Percentiles rank a stretch among this genome's conserved stretches.
phyloP scores from a whole-genome alignment of 768 basidiomycete species.

The Hysterangium stoloniferum region DNA sequence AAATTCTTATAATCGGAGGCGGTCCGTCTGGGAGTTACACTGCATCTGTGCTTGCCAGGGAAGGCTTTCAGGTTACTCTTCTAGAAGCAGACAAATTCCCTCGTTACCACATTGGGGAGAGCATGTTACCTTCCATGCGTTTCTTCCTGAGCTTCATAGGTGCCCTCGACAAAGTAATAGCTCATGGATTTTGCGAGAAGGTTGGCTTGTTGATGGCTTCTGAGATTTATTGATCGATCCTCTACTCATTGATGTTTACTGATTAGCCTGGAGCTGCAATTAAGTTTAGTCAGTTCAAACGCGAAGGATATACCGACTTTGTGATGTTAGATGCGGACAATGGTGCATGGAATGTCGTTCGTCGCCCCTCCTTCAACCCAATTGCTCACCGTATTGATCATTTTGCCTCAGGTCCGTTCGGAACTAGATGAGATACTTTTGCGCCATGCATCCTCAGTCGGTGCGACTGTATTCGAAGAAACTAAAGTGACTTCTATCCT shows the following conservation, averaged over 20 bases:
- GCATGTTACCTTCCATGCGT: constrained; percentile 49
- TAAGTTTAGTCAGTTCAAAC: constrained; percentile 48
- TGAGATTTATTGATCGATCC: neutral
- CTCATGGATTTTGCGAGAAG: constrained; percentile 41
- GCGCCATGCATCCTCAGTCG: neutral
- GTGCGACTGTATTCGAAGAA: constrained; percentile 10
- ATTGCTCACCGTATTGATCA: neutral
- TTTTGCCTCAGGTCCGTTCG: neutral
- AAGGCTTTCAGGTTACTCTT: constrained; percentile 49
- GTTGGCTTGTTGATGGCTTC: constrained; percentile 20
- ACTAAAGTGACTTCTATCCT: neutral
- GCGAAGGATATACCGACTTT: constrained; percentile 57
- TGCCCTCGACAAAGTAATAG: constrained; percentile 35
- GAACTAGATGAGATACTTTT: constrained; percentile 11
- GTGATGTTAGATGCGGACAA: constrained; percentile 40
- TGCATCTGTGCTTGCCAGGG: constrained; percentile 46
- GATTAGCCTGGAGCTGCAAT: constrained; percentile 51
- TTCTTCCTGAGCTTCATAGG: constrained; percentile 46
- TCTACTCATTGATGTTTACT: neutral
- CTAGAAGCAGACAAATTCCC: constrained; percentile 52
- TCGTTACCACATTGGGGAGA: constrained; percentile 32
- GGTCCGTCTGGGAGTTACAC: constrained; percentile 53
- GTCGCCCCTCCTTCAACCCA: constrained; percentile 12
- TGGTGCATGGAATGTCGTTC: constrained; percentile 54
- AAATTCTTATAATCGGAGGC: constrained; percentile 49